phyloP scores from a whole-genome alignment of 2,329 filamentous ascomycete genomes.

The Stagonosporopsis tanaceti region DNA sequence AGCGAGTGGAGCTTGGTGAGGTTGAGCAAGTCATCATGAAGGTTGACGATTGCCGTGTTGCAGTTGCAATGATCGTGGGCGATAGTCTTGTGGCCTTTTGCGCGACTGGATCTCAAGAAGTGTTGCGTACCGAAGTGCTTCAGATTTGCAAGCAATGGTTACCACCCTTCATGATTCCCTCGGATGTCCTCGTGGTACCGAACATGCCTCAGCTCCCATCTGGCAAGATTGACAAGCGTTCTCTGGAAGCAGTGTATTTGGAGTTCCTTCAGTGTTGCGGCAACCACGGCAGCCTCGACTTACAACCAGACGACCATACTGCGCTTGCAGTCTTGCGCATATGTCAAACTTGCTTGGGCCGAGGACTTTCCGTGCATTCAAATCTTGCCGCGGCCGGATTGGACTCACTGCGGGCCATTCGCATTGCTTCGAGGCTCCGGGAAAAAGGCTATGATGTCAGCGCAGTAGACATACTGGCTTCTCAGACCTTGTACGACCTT shows the following conservation, averaged over 20 bases:
- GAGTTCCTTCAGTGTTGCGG: conserved; percentile 29
- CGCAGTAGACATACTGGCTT: conserved; percentile 69
- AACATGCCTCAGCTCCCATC: conserved; percentile 79
- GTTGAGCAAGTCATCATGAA: conserved; percentile 48
- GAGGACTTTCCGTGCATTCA: conserved; percentile 48
- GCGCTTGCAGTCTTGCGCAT: conserved; percentile 49
- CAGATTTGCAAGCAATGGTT: conserved; percentile 76
- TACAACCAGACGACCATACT: conserved; percentile 20
- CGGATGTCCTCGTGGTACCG: conserved; percentile 70
- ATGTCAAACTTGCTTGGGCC: conserved; percentile 54
- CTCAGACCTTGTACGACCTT: conserved; percentile 55
- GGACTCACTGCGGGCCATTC: conserved; percentile 71
- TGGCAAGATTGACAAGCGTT: conserved; percentile 80
- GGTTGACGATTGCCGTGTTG: conserved; percentile 62
- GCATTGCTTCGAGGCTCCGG: conserved; percentile 70
- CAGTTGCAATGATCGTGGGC: conserved; percentile 71
- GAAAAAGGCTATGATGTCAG: conserved; percentile 62
- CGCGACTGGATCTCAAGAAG: conserved; percentile 57
- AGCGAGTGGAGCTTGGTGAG: conserved; percentile 79
- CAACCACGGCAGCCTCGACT: conserved; percentile 1
- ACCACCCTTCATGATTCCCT: conserved; percentile 83
- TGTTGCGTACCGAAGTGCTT: conserved; percentile 58
- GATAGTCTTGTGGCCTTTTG: conserved; percentile 80
- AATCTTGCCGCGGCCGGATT: conserved; percentile 65
- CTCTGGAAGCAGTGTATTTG: conserved; percentile 66